Base-by-base conservation (phyloP, 352 stramenopile genomes). In the Phytophthora fragariae region DNA sequence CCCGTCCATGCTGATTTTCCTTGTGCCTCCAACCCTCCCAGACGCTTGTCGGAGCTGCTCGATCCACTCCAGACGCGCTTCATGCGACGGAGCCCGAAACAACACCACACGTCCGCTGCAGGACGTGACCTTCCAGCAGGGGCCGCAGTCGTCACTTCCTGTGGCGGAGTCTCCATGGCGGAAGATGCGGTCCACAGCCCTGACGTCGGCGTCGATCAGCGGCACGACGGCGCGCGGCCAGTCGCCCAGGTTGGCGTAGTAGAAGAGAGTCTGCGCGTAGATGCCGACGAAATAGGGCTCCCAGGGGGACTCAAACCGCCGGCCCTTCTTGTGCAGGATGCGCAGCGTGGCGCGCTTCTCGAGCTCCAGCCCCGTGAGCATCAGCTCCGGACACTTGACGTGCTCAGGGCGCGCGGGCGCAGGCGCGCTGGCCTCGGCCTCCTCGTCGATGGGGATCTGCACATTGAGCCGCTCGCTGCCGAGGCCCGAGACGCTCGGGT, bases 91-190 rank as follows among this genome's bases (percentile, higher is more conserved):
- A n/a, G 85, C 78, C 10, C 86, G 85, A 63, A 93, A 93, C 46
- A 93, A 76, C 47, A 93, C 57, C 53, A 90, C 80, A 11, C 86
- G 83, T 0, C 82, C 83, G 11, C 73, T 76, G 33, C 60, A 80
- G 9, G 83, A 90, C 68, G 81, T 92, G 49, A 93, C 17, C 62
- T 93, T 92, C 83, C 84, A 93, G 77, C 86, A 93, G 37, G 84
- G 84, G 1, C 86, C 86, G 24, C 86, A 93, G 19, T 90, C 83
- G 14, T 92, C 86, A 1, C 73, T 77, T 0, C 9, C 57, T 50
- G 14, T 39, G 50, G 57, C 46, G 2, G 29, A 41, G 24, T 69
- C 61, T 37, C 72, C 65, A 52, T 78, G 76, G 29, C 77, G 74
- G 65, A 88, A 88, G 41, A 92, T 90, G 33, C 85, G 77, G 58